Evolutionary conservation across 768 basidiomycete genomes (phyloP), one percentile per base, ranked within the genome.

Genomic region (Tulasnella sp.): DNA sequence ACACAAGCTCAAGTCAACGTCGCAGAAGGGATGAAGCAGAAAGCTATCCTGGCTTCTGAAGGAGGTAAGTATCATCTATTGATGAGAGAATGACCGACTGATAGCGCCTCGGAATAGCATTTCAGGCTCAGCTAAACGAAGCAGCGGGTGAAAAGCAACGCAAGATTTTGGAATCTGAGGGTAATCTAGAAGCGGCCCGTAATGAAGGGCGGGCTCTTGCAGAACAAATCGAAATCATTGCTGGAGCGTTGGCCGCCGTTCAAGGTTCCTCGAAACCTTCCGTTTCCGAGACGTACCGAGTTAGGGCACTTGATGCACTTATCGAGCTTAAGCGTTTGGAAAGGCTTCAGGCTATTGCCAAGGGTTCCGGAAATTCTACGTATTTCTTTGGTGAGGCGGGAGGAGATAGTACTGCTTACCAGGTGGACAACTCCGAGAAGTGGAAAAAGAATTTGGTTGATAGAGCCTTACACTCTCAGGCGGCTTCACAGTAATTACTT

Each of bases 1-100:
- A 77, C 76, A 0, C 70, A 75, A 56, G 76, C 76, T 0, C 71
- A 72, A 49, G 70, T 77, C 53, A 77, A 77, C 58, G 67, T 77
- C 34, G 75, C 76, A 1, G 76, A 77, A 57, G 76, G 76, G 8
- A 69, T 73, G 45, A 77, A 77, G 55, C 74, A 75, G 58, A 67
- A 72, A 5, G 69, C 71, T 3, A 76, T 77, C 54, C 61, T 77
- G 40, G 73, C 75, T 61, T 71, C 70, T 58, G 75, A 77, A 60
- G 76, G 72, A 70, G 59, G 70, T 71, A 58, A 56, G 69, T 32
- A 27, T 32, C 24, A 25, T 55, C 5, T 19, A 48, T 25, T 47
- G 15, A 20, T 39, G 10, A 12, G 1, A 5, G 25, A 28, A 27
- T 37, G 13, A 9, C 6, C 19, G 16, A n/a, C 27, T 34, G 15